Evolutionary conservation across 1,284 basidiomycete genomes (phyloP).

Genomic region (Ganoderma sp.): DNA sequence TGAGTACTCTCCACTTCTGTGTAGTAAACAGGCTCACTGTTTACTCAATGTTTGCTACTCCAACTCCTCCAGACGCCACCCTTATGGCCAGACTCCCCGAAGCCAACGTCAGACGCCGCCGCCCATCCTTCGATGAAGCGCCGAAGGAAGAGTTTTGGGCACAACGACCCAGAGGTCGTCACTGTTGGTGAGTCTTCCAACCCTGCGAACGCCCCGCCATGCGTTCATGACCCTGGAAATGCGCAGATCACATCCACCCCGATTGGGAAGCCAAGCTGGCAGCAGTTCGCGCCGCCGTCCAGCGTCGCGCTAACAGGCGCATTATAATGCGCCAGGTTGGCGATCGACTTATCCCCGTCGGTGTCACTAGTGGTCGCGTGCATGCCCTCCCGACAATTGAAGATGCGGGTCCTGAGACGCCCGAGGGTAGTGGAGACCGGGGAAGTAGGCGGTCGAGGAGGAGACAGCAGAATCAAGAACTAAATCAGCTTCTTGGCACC

Average conservation of each 20-base stretch:
- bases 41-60: background rate
- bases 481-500: conserved; percentile 64
- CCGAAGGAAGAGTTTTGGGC: conserved; percentile 79
- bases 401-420: conserved; percentile 50
- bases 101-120: conserved; percentile 43
- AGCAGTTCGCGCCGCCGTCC: conserved; percentile 85
- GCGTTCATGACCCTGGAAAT: conserved; percentile 7
- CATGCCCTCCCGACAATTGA: conserved; percentile 66
- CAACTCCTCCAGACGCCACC: conserved; percentile 41
- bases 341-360: conserved; percentile 95
- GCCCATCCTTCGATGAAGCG: conserved; percentile 62
- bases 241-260: conserved; percentile 87
- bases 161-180: conserved; percentile 86
- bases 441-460: conserved; percentile 63
- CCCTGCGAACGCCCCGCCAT: conserved; percentile 4
- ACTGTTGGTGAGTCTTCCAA: conserved; percentile 70
- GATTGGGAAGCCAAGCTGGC: conserved; percentile 96
- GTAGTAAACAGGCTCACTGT: background rate
- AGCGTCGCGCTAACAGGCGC: conserved; percentile 89
- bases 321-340: conserved; percentile 99
- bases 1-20: conserved; percentile 44
- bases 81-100: conserved; percentile 58
- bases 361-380: conserved; percentile 84
- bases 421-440: conserved; percentile 46
- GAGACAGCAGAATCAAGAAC: conserved; percentile 56